These are phyloP conservation scores for Spergularia azorica DNA, from an alignment of 179 eudicot genomes.

Conservation along the genomic window DNA sequence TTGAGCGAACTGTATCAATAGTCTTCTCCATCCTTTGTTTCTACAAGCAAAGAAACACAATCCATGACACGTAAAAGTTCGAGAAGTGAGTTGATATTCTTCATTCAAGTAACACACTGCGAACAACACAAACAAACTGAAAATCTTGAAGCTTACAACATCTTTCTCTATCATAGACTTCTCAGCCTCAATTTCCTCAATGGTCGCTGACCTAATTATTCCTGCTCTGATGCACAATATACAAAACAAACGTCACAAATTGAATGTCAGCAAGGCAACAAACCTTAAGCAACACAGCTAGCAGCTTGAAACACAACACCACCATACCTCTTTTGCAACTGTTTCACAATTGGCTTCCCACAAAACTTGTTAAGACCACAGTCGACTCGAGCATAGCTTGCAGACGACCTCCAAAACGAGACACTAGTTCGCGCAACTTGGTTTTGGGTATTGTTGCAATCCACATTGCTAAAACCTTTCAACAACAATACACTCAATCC, in stretches of 20 bases:
- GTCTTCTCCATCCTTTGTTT: slow-evolving; percentile 99
- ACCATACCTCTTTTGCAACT: slow-evolving; percentile 60
- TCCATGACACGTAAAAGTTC: not conserved
- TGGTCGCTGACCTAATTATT: slow-evolving; percentile 68
- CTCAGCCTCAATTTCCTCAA: slow-evolving; percentile 93
- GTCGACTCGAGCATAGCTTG: slow-evolving; percentile 54
- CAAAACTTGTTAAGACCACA: slow-evolving; percentile 37
- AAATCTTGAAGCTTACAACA: slow-evolving; percentile 52
- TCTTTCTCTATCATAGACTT: slow-evolving; percentile 74
- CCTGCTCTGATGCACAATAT: slow-evolving; percentile 52
- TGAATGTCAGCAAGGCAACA: not conserved
- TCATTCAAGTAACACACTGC: not conserved
- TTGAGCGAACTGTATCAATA: slow-evolving; percentile 66
- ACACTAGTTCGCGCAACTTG: slow-evolving; percentile 28
- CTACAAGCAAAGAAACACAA: slow-evolving; percentile 36
- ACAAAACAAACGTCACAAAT: not conserved
- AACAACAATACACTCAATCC: slow-evolving; percentile 2
- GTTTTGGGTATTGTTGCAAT: slow-evolving; percentile 18
- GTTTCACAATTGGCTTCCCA: slow-evolving; percentile 39
- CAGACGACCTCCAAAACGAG: slow-evolving; percentile 61
- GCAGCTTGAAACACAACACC: not conserved
- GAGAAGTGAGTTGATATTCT: not conserved
- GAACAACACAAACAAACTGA: not conserved
- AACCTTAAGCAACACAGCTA: not conserved
- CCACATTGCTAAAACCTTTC: slow-evolving; percentile 38